A percentile compares a stretch with the other conserved stretches of the same genome.
phyloP scores from a whole-genome alignment of 768 basidiomycete genomes.

The Hysterangium stoloniferum region DNA sequence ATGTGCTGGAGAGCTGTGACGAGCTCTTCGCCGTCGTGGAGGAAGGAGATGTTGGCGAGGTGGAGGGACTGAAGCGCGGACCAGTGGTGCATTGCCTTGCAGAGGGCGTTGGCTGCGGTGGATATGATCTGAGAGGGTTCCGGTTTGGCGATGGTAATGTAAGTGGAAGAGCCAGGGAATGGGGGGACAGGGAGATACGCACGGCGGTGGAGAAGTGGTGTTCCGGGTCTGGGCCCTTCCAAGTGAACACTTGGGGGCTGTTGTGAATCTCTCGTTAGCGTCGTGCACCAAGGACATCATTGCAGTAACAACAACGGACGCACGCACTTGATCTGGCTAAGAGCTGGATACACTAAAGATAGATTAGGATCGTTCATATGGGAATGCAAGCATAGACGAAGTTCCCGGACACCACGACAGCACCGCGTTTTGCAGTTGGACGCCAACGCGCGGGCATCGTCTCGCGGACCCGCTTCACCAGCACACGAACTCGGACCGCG shows the following conservation, averaged over 20 bases:
- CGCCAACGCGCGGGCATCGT: no score
- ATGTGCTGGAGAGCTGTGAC: slow-evolving; percentile 17
- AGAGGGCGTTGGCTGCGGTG: slow-evolving; percentile 30
- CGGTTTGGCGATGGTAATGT: no score
- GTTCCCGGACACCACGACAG: slow-evolving; percentile 20
- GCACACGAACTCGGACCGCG: no score
- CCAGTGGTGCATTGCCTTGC: slow-evolving; percentile 35
- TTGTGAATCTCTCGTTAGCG: slow-evolving; percentile 2
- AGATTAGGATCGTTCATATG: slow-evolving; percentile 25
- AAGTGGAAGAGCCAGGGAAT: background rate
- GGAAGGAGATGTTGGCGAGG: slow-evolving; percentile 41
- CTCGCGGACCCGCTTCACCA: no score
- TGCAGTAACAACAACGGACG: background rate
- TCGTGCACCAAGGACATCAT: no score
- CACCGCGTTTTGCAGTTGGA: no score
- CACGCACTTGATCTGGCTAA: slow-evolving; percentile 31
- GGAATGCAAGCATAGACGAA: slow-evolving; percentile 34
- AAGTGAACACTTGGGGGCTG: slow-evolving; percentile 42
- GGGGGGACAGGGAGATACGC: slow-evolving; percentile 18
- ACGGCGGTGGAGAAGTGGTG: slow-evolving; percentile 60
- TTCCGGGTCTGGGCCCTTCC: slow-evolving; percentile 55
- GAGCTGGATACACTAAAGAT: slow-evolving; percentile 25
- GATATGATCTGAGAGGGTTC: slow-evolving; percentile 36
- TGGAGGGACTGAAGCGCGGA: slow-evolving; percentile 36
- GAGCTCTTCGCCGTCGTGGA: background rate